phyloP scores from a whole-genome alignment of 2,329 filamentous ascomycete species.

The Colletotrichum incanum region DNA sequence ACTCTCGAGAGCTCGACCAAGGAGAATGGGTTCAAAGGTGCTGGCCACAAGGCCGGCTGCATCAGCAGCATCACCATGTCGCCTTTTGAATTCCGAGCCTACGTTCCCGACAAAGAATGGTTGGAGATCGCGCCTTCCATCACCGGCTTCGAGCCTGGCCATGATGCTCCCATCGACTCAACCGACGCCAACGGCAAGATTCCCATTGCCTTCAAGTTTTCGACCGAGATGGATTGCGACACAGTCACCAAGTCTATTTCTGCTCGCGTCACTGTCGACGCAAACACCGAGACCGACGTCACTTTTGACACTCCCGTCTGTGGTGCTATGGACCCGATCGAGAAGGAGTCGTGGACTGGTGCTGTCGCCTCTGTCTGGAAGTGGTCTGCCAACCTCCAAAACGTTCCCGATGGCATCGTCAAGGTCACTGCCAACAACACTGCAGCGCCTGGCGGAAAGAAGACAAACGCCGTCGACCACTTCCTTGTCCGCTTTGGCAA shows the following conservation, averaged over 20 bases:
- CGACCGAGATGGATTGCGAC: slow-evolving; percentile 73
- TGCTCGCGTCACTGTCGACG: slow-evolving; percentile 68
- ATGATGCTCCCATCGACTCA: slow-evolving; percentile 71
- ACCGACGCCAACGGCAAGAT: slow-evolving; percentile 59
- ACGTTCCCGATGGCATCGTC: slow-evolving; percentile 75
- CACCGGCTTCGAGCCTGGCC: slow-evolving; percentile 73
- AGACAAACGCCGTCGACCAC: slow-evolving; percentile 70
- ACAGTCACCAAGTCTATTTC: slow-evolving; percentile 64
- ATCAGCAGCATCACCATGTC: slow-evolving; percentile 66
- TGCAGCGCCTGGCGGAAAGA: slow-evolving; percentile 57
- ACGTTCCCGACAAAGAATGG: slow-evolving; percentile 61
- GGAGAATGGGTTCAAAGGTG: slow-evolving; percentile 63
- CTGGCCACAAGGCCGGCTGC: slow-evolving; percentile 68
- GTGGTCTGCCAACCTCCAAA: slow-evolving; percentile 66
- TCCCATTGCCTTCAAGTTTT: slow-evolving; percentile 70
- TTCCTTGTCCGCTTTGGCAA: slow-evolving; percentile 73
- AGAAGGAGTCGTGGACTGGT: slow-evolving; percentile 61
- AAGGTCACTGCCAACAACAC: slow-evolving; percentile 70
- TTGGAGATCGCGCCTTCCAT: slow-evolving; percentile 63
- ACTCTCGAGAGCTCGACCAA: slow-evolving; percentile 63
- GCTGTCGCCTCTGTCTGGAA: slow-evolving; percentile 69
- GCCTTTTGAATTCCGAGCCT: slow-evolving; percentile 72
- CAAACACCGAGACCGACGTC: slow-evolving; percentile 59
- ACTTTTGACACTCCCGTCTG: slow-evolving; percentile 63
- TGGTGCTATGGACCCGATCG: slow-evolving; percentile 51